Conservation (phyloP, 2,329 filamentous ascomycete genomes). For the Phaeosphaeriaceae sp. region DNA sequence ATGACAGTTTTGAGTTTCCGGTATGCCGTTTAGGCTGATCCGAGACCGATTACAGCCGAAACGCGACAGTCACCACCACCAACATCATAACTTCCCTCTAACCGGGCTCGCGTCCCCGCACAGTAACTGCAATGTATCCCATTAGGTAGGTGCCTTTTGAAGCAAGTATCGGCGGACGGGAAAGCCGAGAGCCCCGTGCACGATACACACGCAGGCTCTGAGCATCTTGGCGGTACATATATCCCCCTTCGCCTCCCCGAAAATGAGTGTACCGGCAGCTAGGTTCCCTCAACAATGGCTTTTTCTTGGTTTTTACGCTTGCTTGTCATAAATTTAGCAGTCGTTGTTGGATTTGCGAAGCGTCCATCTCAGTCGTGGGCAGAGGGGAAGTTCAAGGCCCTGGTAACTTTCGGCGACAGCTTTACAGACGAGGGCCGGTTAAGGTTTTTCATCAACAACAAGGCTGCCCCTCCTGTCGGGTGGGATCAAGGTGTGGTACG, state of each 20-base stretch:
- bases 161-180: slow-evolving; percentile 17
- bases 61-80: slow-evolving; percentile 22
- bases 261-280: slow-evolving; percentile 1
- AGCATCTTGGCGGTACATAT: slow-evolving; percentile 21
- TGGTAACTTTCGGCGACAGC: slow-evolving; percentile 76
- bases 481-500: slow-evolving; percentile 56
- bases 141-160: slow-evolving; percentile 6
- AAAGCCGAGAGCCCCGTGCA: slow-evolving; percentile 12
- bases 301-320: slow-evolving; percentile 26
- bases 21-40: slow-evolving; percentile 38
- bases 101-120: slow-evolving; percentile 19
- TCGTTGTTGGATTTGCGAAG: slow-evolving; percentile 21
- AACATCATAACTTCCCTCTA: slow-evolving; percentile 16
- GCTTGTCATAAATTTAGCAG: slow-evolving; percentile 27
- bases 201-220: no score
- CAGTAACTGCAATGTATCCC: slow-evolving; percentile 18
- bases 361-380: slow-evolving; percentile 39
- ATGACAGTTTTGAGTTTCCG: no score
- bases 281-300: slow-evolving; percentile 24
- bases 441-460: slow-evolving; percentile 64
- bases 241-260: slow-evolving; percentile 2
- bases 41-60: slow-evolving; percentile 12
- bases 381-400: slow-evolving; percentile 61
- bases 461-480: slow-evolving; percentile 67
- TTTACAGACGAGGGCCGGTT: slow-evolving; percentile 76